Conservation (phyloP, 1,284 basidiomycete genomes). For the Trichosporon sp. region DNA sequence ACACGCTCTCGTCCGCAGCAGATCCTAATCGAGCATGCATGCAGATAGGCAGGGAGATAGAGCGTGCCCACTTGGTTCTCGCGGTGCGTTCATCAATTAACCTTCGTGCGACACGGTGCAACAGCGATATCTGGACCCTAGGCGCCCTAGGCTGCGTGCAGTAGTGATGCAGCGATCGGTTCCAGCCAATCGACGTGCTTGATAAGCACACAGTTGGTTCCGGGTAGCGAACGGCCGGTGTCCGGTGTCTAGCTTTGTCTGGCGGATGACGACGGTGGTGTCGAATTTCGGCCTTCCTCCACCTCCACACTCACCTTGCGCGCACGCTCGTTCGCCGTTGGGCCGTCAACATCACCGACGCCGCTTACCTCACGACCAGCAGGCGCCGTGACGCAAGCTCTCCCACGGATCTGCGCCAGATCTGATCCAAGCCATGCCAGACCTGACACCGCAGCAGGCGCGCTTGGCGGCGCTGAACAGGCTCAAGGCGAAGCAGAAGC, state of each 20-base stretch:
- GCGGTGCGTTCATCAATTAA: neutral
- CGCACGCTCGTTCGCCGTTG: neutral
- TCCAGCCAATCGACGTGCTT: neutral
- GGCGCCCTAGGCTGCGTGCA: too few species aligned
- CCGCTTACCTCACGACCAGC: neutral
- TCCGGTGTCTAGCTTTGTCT: neutral
- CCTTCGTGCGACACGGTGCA: neutral
- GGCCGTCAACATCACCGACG: neutral
- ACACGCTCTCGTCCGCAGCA: neutral
- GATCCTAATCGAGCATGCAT: neutral
- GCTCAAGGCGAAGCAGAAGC: conserved; percentile 45
- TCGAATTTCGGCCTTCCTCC: neutral
- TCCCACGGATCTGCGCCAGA: neutral
- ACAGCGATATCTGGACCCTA: too few species aligned
- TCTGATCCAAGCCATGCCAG: conserved; percentile 4
- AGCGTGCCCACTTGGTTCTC: neutral
- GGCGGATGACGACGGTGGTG: neutral
- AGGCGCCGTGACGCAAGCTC: neutral
- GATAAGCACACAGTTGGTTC: neutral
- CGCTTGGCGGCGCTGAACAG: conserved; percentile 48
- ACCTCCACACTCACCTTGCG: neutral
- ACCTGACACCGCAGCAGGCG: conserved; percentile 40
- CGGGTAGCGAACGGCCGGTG: neutral
- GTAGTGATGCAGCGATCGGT: neutral
- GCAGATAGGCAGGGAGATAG: neutral